These are phyloP conservation scores for Chlamydomonas eustigma DNA, from an alignment of 139 green algal genomes.

Conservation along the genomic window DNA sequence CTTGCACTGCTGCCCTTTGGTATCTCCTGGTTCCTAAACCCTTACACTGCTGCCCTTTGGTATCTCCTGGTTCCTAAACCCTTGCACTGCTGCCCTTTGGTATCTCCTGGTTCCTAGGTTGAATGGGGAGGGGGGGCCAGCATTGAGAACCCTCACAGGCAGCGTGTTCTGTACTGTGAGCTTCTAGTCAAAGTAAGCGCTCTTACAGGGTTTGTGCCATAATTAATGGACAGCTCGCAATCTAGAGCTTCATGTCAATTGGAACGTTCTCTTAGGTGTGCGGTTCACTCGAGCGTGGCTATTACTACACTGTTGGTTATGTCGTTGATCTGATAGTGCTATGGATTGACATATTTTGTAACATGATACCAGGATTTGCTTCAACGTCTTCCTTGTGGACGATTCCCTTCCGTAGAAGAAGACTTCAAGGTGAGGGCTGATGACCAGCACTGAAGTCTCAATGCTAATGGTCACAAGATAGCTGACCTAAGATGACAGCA, in stretches of 20 bases:
- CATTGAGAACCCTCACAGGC: constrained; percentile 81
- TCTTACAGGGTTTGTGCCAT: neutral
- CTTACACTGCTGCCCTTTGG: too few relatives aligned
- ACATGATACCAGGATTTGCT: constrained; percentile 54
- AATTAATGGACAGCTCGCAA: neutral
- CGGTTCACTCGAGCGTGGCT: neutral
- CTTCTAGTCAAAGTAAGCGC: constrained; percentile 50
- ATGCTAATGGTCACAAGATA: too few relatives aligned
- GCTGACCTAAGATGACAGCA: neutral
- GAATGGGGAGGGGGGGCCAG: constrained; percentile 81
- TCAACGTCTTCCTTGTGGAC: constrained; percentile 50
- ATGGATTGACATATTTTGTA: neutral
- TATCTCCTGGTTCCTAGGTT: too few relatives aligned
- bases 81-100: too few relatives aligned
- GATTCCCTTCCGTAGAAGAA: constrained; percentile 72
- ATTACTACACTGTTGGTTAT: neutral
- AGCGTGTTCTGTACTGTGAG: constrained; percentile 81
- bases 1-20: too few relatives aligned
- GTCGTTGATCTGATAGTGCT: neutral
- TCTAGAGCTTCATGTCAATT: neutral
- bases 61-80: too few relatives aligned
- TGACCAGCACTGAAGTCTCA: too few relatives aligned
- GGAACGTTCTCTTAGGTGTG: neutral
- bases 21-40: too few relatives aligned
- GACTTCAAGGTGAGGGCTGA: constrained; percentile 57